phyloP scores from a whole-genome alignment of 1,284 basidiomycete genomes.

The Naganishia albida region DNA sequence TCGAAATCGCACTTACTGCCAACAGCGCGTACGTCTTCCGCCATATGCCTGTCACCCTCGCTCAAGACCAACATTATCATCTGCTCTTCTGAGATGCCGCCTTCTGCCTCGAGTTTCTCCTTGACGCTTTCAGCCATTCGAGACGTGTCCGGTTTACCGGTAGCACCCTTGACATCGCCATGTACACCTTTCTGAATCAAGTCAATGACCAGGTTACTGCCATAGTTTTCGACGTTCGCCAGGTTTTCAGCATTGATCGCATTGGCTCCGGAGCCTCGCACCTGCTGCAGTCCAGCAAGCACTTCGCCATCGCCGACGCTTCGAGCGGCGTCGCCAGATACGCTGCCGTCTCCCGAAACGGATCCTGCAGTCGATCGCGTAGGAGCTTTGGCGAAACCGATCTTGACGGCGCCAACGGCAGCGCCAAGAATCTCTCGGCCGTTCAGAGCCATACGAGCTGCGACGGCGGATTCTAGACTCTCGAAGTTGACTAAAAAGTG shows the following conservation, averaged over 20 bases:
- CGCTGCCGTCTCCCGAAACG: slow-evolving; percentile 37
- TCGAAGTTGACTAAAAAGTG: slow-evolving; percentile 83
- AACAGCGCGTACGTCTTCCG: slow-evolving; percentile 76
- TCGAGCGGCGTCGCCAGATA: slow-evolving; percentile 14
- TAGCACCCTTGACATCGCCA: slow-evolving; percentile 59
- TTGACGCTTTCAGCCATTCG: slow-evolving; percentile 34
- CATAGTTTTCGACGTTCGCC: slow-evolving; percentile 76
- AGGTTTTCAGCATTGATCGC: slow-evolving; percentile 30
- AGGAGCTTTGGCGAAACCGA: slow-evolving; percentile 94
- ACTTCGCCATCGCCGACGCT: slow-evolving; percentile 39
- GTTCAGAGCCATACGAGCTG: slow-evolving; percentile 90
- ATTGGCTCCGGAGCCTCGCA: slow-evolving; percentile 65
- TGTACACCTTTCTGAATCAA: slow-evolving; percentile 85
- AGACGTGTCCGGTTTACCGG: slow-evolving; percentile 56
- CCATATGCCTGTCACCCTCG: slow-evolving; percentile 72
- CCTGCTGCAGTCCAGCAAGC: slow-evolving; percentile 38
- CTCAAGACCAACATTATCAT: slow-evolving; percentile 93
- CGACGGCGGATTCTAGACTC: slow-evolving; percentile 90
- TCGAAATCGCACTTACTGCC: slow-evolving; percentile 63
- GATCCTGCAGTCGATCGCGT: slow-evolving; percentile 60
- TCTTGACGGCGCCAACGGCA: slow-evolving; percentile 92
- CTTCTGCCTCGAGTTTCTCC: slow-evolving; percentile 58
- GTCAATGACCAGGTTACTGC: slow-evolving; percentile 84
- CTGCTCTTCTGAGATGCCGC: slow-evolving; percentile 76
- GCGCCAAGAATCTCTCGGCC: slow-evolving; percentile 91